A percentile compares a stretch with the other conserved stretches of the same genome.
phyloP scores from a whole-genome alignment of 495 filamentous ascomycete genomes.

The Aspergillus olivimuriae region DNA sequence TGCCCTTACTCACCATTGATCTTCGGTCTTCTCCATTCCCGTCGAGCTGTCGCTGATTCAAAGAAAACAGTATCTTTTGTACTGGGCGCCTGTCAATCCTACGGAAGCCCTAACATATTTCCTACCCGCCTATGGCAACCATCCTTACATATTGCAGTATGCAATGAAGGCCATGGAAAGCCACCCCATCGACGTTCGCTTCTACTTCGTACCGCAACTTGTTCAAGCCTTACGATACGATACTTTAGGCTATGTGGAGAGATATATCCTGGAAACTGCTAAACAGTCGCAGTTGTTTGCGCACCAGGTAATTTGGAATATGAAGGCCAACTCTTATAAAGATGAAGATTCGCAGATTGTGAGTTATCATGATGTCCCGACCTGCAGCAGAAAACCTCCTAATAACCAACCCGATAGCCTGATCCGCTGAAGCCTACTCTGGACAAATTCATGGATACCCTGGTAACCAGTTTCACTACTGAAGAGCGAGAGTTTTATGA shows the following conservation, averaged over 20 bases:
- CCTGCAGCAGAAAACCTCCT: slow-evolving; percentile 17
- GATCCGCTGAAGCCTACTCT: slow-evolving; percentile 89
- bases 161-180: slow-evolving; percentile 92
- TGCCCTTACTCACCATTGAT: not conserved
- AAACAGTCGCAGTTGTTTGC: slow-evolving; percentile 95
- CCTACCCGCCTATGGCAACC: slow-evolving; percentile 84
- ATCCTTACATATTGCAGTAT: slow-evolving; percentile 93
- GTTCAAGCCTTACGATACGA: slow-evolving; percentile 97
- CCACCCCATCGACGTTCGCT: slow-evolving; percentile 91
- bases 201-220: slow-evolving; percentile 98
- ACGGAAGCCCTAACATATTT: slow-evolving; percentile 91
- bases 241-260: slow-evolving; percentile 86
- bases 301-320: slow-evolving; percentile 99
- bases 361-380: slow-evolving; percentile 28
- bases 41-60: no score
- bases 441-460: slow-evolving; percentile 78
- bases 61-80: slow-evolving; percentile 78
- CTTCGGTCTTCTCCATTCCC: no score
- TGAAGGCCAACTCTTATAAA: slow-evolving; percentile 98
- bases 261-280: slow-evolving; percentile 93
- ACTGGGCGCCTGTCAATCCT: slow-evolving; percentile 91
- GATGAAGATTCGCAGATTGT: slow-evolving; percentile 89
- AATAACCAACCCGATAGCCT: slow-evolving; percentile 51
- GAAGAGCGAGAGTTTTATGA: slow-evolving; percentile 84
- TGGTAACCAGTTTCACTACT: slow-evolving; percentile 73